Base-by-base conservation (phyloP, 805 yeast species). In the Priceomyces carsonii region DNA sequence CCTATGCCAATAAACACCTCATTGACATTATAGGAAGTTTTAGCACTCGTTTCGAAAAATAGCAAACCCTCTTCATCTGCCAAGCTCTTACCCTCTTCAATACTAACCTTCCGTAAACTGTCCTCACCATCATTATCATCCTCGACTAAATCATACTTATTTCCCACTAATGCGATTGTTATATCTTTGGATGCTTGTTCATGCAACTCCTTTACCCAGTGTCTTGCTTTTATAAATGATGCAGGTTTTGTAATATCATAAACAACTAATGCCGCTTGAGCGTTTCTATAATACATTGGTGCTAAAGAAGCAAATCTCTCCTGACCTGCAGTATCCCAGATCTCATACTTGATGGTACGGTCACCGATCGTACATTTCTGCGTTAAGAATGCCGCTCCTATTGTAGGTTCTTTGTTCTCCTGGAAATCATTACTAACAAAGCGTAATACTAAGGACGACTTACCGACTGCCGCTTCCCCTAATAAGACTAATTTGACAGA, bases 381-480 rank as follows among this genome's bases (percentile, higher is more conserved):
- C 24, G 99, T 91, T 38, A 91, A 69, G 56, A 91, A 91, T 3
- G 98, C 98, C 4, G 99, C 99, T 10, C 99, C 99, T 49, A 91
- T 91, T 2, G 99, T 91, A 15, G 97, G 97, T 54, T 91, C 98
- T 57, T 91, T 90, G 63, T 91, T 90, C 60, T 90, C 98, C 60
- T 93, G 96, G 63, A 91, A 91, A 55, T 91, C 97, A 61, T 91
- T 88, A 45, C 89, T 81, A 27, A 91, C 98, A 62, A 91, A 91
- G 47, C 98, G 75, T 47, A 91, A 72, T 22, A 91, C 98, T 20
- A 91, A 73, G 5, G 96, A 87, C 3, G 96, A 87, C 57, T 91
- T 91, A 35, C 99, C 99, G 12, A 91, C 99, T 0, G 99, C 99
- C 1, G 97, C 97, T 57, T 91, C 99, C 18, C 99, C 99, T 29